Base-by-base conservation (phyloP, 306 rosid genomes). In the Ammopiptanthus mongolicus region DNA sequence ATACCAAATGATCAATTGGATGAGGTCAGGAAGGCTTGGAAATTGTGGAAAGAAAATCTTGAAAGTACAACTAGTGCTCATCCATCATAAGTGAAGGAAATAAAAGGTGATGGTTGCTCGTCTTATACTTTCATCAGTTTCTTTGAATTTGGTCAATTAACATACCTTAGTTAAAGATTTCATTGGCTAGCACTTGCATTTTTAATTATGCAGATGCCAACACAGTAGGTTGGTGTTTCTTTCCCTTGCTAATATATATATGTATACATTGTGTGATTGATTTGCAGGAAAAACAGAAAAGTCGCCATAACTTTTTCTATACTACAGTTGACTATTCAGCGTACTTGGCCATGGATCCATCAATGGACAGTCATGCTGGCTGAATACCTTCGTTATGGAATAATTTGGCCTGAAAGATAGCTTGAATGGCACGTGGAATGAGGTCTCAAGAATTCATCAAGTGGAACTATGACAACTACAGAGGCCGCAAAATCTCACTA, bases 21-120 rank as follows among this genome's bases (percentile, higher is more conserved):
- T 28, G 87, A 86, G 71, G 90, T 88, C 63, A 87, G 93, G 76
- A 81, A 73, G 19, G 97, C 92, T 52, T 87, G 90, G 96, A 87
- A 71, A 66, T 74, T 33, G 10, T 91, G 88, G 89, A 90, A 84
- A 83, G 89, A 86, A 53, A 86, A 75, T 61, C 36, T 76, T 28
- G 74, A 75, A 53, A 31, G 22, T 46, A 74, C 51, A 65, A 56
- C 47, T 5, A 48, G 29, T 47, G 65, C 44, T 68, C 81, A 64
- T 75, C 71, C 60, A 41, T 78, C 70, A 18, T 18, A 77, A 58
- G 52, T 60, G 81, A 59, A 34, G 50, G 60, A 31, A 68, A 47
- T 68, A 34, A 14, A 42, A 60, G 85, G 78, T 85, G 64, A 84
- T 3, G 47, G 60, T 48, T 63, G n/a, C 34, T 33, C 23, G 52